Base-by-base conservation (phyloP, 371 early-diverging fungal genomes). In the Mucor sp. region DNA sequence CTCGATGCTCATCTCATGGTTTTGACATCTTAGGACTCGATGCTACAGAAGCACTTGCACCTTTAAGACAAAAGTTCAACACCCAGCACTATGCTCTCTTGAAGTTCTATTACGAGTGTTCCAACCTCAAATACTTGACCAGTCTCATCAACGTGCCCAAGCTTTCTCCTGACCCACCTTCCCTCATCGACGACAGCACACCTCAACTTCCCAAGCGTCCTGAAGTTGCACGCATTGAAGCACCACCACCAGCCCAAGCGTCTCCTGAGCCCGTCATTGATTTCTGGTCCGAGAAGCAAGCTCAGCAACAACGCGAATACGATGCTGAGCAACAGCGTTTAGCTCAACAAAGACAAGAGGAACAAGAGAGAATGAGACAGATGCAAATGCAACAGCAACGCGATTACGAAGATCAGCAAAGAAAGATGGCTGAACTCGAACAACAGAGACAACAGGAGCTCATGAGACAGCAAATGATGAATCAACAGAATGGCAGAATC, bases 31-130 rank as follows among this genome's bases (percentile, higher is more conserved):
- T 17, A 87, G 86, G 82, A 53, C 83, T 84, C 33, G 87, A 85
- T 58, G 89, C 95, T 32, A 89, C 90, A 37, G 95, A 97, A 55
- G 97, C 97, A 6, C 84, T 99, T 32, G 89, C 85, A 25, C 97
- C 97, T 1, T 80, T 99, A 70, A 86, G 95, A 60, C 88, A 91
- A 67, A 89, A 93, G 41, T 98, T 92, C 84, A 94, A 94, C 69
- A 74, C 82, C 12, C 91, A 92, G 67, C 96, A 97, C 81, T 91
- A 94, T 70, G 89, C 85, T 2, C 78, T 98, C 70, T 85, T 91
- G 70, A 89, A 91, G 67, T 99, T 98, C 74, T 99, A 99, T 79
- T 84, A 85, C 72, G 95, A 96, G 58, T 96, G 97, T 77, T 90
- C 92, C 19, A 93, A 91, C 65, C 81, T 98, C 32, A 86, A 89